Evolutionary conservation across 164 flowering plant species (phyloP).

Genomic region (Kingdonia uniflora): DNA sequence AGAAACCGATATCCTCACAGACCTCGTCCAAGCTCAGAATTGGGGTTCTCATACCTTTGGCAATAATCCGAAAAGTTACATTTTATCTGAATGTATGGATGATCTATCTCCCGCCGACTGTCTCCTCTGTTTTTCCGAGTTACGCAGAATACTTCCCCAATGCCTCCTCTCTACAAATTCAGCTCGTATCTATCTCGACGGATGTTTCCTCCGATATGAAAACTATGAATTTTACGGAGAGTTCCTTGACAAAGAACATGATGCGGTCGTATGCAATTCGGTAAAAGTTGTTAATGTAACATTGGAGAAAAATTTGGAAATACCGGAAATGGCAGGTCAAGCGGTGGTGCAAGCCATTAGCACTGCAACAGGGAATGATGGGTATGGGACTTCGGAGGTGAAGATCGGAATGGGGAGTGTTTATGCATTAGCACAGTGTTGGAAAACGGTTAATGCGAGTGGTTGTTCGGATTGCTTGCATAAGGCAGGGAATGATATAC

Average conservation of each 20-base stretch:
- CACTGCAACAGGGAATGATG: conserved; percentile 26
- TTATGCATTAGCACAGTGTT: conserved; percentile 63
- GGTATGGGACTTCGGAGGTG: conserved; percentile 22
- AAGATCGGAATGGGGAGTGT: conserved; percentile 12
- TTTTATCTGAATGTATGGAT: conserved; percentile 46
- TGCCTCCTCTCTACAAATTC: conserved; percentile 43
- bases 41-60: conserved; percentile 17
- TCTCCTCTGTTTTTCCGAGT: conserved; percentile 54
- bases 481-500: conserved; percentile 28
- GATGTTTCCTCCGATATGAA: conserved; percentile 63
- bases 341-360: conserved; percentile 20
- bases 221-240: conserved; percentile 39
- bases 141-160: conserved; percentile 44
- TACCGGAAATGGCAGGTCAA: conserved; percentile 13
- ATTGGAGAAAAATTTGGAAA: conserved; percentile 5
- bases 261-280: conserved; percentile 9
- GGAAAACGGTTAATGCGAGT: conserved; percentile 35
- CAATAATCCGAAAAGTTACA: conserved; percentile 24
- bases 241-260: conserved; percentile 13
- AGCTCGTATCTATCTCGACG: conserved; percentile 47
- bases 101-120: conserved; percentile 62
- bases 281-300: conserved; percentile 14
- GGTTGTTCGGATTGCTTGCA: conserved; percentile 53
- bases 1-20: conserved; percentile 36
- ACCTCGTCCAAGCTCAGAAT: conserved; percentile 10